Base-by-base conservation (phyloP, 1,139 yeast genomes). In the Pichia sp. region DNA sequence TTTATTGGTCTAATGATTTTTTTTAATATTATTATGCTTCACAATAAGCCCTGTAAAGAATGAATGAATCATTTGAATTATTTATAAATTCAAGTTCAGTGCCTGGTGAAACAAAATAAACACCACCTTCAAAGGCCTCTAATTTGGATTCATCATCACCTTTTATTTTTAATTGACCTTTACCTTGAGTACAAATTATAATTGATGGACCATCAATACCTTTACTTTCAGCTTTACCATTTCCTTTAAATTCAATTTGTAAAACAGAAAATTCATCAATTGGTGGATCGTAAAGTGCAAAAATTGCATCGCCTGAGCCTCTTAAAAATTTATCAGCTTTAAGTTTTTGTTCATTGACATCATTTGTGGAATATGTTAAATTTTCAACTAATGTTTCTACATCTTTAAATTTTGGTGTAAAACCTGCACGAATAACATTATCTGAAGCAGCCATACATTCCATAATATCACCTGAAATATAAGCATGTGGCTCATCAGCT, bases 381-480 rank as follows among this genome's bases (percentile, higher is more conserved):
- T 87, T 88, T 47, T 78, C 80, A 38, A 92, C 97, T 64, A 92
- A 77, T 63, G 86, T 87, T 55, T 83, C 71, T 50, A 92, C 97
- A 67, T 94, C 98, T 71, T 90, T 92, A 73, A 90, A 92, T 69
- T 94, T 92, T 52, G 98, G 98, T 11, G 98, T 92, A 73, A 92
- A 92, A 8, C 98, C 99, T 7, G 97, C 96, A 68, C 98, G 81
- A 43, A 92, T 97, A 51, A 92, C 99, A 63, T 92, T 92, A 67
- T 92, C 99, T 39, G 95, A 84, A 10, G 97, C 97, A 45, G 98
- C 98, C 99, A 92, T 92, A 73, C 98, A 94, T 71, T 92, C 99
- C 62, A 92, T 90, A 58, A 92, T 92, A 66, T 92, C 97, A 57
- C 98, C 98, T 48, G 84, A 78, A 56, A 92, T 92, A 70, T 94